Base-by-base conservation (phyloP, 2,329 filamentous ascomycete genomes). In the Didymella lethalis region DNA sequence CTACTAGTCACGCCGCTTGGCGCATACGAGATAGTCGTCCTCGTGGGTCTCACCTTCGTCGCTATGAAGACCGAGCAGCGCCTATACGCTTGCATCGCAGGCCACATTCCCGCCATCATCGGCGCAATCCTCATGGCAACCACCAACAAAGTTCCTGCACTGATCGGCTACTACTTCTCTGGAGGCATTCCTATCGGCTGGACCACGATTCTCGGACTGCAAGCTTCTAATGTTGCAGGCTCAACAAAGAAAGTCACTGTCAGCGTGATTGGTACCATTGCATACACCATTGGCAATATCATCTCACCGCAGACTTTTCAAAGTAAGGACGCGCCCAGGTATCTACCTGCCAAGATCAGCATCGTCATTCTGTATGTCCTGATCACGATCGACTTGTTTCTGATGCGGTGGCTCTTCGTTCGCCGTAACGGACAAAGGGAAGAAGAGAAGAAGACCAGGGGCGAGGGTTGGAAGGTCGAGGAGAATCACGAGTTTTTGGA, bases 281-380 rank as follows among this genome's bases (percentile, higher is more conserved):
- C 69, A 1, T 78, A 79, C 53, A 75, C 72, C 0, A 69, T 79
- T 10, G 79, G 78, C 18, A 81, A 81, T 52, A 80, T 80, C 54
- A 79, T 81, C 47, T 75, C 71, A 0, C 79, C 78, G 1, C 78
- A 80, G 53, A 80, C 77, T 0, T 81, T 81, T 61, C 75, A 77
- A 57, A 66, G 71, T 7, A 67, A 69, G 11, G 65, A 68, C 28
- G 64, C 63, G 7, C 65, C 66, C 14, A 38, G 60, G n/a, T 71
- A 71, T 34, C 40, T 80, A 18, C 51, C 51, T 23, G 51, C 79
- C 2, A 82, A 82, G 62, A 77, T 34, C 12, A 74, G 77, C 4
- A 79, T 81, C 45, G 69, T 78, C n/a, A 73, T 75, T 8, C 65
- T 72, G 4, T 77, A 73, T 48, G 69, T 72, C 7, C 66, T 71